Evolutionary conservation across 768 basidiomycete species (phyloP).

Genomic region (Myochromella boudieri): DNA sequence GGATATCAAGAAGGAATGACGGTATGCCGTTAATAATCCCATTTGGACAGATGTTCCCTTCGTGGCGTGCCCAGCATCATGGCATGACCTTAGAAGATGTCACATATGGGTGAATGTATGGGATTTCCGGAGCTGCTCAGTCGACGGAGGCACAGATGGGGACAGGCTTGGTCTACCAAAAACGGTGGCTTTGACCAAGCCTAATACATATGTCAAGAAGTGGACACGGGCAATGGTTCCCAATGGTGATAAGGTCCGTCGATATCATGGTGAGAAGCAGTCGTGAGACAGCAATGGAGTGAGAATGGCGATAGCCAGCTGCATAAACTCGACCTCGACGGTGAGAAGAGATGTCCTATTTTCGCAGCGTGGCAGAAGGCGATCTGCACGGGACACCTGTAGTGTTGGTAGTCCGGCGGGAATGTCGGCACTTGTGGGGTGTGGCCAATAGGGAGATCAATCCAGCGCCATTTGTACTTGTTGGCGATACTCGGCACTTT

Average conservation of each 20-base stretch:
- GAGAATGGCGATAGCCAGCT: background rate
- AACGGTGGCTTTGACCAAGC: background rate
- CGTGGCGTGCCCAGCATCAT: constrained; percentile 1
- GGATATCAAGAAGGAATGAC: no score
- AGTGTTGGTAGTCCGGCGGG: constrained; percentile 7
- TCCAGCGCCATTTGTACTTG: constrained; percentile 10
- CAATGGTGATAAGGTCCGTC: constrained; percentile 12
- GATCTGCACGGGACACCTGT: constrained; percentile 8
- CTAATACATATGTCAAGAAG: background rate
- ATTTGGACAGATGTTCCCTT: constrained; percentile 7
- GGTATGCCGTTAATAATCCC: constrained; percentile 3
- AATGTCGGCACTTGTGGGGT: constrained; percentile 1
- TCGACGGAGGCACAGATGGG: background rate
- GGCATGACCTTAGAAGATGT: background rate
- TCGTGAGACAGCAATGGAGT: constrained; percentile 10
- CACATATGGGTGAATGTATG: constrained; percentile 5
- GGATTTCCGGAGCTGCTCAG: background rate
- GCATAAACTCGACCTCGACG: constrained; percentile 6
- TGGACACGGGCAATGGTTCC: background rate
- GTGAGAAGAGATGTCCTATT: constrained; percentile 10
- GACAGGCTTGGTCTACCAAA: background rate
- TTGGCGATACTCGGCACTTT: constrained; percentile 7
- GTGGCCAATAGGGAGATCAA: constrained; percentile 7
- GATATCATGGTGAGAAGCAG: constrained; percentile 6
- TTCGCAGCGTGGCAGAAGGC: constrained; percentile 4